Evolutionary conservation across 2,329 filamentous ascomycete species (phyloP), one percentile per base, ranked within the genome.

Genomic region (Madurella fahalii): DNA sequence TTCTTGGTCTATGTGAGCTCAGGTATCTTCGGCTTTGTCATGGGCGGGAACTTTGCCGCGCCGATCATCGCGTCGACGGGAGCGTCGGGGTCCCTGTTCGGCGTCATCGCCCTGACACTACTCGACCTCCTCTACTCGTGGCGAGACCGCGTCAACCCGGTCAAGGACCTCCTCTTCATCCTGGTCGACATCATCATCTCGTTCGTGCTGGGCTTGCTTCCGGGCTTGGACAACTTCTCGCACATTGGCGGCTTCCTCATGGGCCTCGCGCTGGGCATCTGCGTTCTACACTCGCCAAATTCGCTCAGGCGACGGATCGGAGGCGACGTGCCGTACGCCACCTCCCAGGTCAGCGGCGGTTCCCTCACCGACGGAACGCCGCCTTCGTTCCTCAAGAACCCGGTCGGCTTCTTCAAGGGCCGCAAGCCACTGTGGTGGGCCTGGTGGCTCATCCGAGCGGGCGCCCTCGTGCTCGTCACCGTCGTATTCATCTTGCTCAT

Each of bases 221-320:
- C 94, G 0, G 93, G 92, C 9, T 74, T 99, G 45, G 94, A 99
- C 76, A 99, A 99, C 71, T 99, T 97, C 71, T 89, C 90, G 15
- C 94, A 99, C 63, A 96, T 99, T 58, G 94, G 94, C 52, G 94
- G 94, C 2, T 96, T 97, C 70, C 73, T 95, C 48, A 95, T 95
- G 84, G 94, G 94, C 1, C 74, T 99, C 7, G 87, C 86, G 0
- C 81, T 96, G 1, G 94, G 94, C 12, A 79, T 97, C 49, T 95
- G 86, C 58, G 79, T 99, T 30, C 77, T 99, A 58, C 91, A 93
- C 67, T 96, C 92, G 3, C 94, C 94, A 2, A 89, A 91, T 60
- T 79, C 84, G 1, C 78, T 96, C 17, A 84, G 91, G 34, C 79
- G 85, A 55, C 84, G 87, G 43, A 87, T 92, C 53, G 88, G 87